Conservation (phyloP, 768 basidiomycete genomes). For the Hericium rajendrae region DNA sequence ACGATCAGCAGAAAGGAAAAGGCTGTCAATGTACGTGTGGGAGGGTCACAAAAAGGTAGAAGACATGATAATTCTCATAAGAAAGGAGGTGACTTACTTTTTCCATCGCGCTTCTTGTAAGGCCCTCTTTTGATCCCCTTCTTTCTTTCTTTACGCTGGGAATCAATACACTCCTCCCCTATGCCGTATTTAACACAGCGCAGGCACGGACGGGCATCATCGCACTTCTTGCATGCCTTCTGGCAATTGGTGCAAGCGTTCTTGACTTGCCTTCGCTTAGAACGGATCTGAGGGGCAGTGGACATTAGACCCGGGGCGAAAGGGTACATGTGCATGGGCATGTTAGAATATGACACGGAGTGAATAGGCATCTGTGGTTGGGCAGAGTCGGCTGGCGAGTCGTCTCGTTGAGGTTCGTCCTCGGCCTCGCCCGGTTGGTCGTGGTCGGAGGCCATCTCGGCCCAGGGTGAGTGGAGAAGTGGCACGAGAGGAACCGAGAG, state of each 20-base stretch:
- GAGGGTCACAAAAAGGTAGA: neutral
- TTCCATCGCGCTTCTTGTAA: slow-evolving; percentile 94
- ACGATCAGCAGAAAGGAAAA: slow-evolving; percentile 29
- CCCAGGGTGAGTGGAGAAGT: slow-evolving; percentile 1
- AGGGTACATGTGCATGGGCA: slow-evolving; percentile 66
- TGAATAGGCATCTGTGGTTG: slow-evolving; percentile 44
- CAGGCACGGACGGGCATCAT: slow-evolving; percentile 85
- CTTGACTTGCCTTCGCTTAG: slow-evolving; percentile 84
- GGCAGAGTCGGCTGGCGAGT: slow-evolving; percentile 21
- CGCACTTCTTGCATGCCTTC: slow-evolving; percentile 88
- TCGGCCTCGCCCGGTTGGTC: slow-evolving; percentile 27
- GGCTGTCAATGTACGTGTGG: slow-evolving; percentile 14
- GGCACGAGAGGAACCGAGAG: slow-evolving; percentile 9
- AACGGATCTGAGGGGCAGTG: slow-evolving; percentile 42
- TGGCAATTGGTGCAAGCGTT: slow-evolving; percentile 88
- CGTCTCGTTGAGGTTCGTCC: slow-evolving; percentile 19
- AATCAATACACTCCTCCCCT: slow-evolving; percentile 80
- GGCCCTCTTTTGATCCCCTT: slow-evolving; percentile 81
- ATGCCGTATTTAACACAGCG: slow-evolving; percentile 89
- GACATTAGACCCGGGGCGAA: slow-evolving; percentile 41
- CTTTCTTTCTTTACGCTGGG: slow-evolving; percentile 86
- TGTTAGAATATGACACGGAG: slow-evolving; percentile 39
- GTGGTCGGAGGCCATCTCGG: slow-evolving; percentile 14
- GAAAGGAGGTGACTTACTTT: slow-evolving; percentile 43
- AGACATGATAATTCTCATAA: neutral